These are phyloP conservation scores for Paracamarosporium sp. DNA, from an alignment of 2,329 filamentous ascomycete species.

Conservation along the genomic window DNA sequence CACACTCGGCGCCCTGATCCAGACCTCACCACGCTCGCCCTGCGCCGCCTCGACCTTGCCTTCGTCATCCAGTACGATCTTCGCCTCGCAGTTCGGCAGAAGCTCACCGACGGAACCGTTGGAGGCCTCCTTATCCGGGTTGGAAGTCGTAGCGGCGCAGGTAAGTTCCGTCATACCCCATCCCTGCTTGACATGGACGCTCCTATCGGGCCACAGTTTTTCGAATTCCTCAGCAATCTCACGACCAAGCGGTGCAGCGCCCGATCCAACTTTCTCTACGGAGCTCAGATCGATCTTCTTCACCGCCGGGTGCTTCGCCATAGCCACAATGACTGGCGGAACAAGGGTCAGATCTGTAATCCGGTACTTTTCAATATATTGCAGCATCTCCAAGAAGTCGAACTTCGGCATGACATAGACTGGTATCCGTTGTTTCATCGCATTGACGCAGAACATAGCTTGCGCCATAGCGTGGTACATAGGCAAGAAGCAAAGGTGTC, in stretches of 20 bases:
- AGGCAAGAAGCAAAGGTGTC: constrained; percentile 72
- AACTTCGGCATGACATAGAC: constrained; percentile 82
- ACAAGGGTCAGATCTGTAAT: constrained; percentile 73
- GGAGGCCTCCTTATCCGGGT: constrained; percentile 56
- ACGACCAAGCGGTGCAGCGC: constrained; percentile 69
- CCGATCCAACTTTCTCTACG: constrained; percentile 65
- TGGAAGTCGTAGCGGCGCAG: constrained; percentile 72
- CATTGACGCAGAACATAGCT: constrained; percentile 70
- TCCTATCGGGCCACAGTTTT: constrained; percentile 58
- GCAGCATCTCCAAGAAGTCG: constrained; percentile 75
- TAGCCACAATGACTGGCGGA: constrained; percentile 75
- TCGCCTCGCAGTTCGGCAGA: constrained; percentile 71
- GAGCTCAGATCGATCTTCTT: constrained; percentile 73
- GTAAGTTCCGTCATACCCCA: constrained; percentile 90
- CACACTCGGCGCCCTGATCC: constrained; percentile 74
- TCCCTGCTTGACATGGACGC: constrained; percentile 69
- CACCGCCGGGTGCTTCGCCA: constrained; percentile 74
- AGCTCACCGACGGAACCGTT: constrained; percentile 69
- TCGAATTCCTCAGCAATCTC: constrained; percentile 61
- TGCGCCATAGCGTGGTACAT: constrained; percentile 64
- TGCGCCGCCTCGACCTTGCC: constrained; percentile 56
- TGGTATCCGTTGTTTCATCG: constrained; percentile 63
- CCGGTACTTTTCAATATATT: constrained; percentile 69
- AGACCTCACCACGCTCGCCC: constrained; percentile 72
- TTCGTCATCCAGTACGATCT: constrained; percentile 66